Evolutionary conservation across 345 rosid species (phyloP), one percentile per base, ranked within the genome.

Genomic region (Combretum micranthum): DNA sequence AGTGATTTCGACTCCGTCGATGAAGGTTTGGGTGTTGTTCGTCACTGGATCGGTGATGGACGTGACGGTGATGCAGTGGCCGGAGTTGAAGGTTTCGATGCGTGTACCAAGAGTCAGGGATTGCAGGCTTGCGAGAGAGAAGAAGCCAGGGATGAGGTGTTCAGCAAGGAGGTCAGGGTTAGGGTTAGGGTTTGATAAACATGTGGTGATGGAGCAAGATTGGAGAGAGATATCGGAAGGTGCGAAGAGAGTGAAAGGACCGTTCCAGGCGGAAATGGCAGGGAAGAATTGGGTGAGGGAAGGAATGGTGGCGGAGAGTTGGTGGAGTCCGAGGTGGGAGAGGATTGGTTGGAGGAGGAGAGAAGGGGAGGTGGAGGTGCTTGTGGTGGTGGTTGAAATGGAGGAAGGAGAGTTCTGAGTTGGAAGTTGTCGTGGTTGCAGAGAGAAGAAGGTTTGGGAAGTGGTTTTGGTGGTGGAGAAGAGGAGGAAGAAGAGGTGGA

Each of bases 71-170:
- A 84, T 39, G 77, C 90, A 84, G 45, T 74, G 83, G 71, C 86
- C 80, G 16, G 83, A 80, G 23, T 80, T 67, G 37, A 84, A 60
- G n/a, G 90, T 77, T 55, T 84, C 87, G 52, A 84, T 70, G 51
- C 74, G 81, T 39, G 85, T 73, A 13, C 83, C 81, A 42, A 77
- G 76, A 22, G 76, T 44, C 15, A 84, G 78, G 39, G 69, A 65
- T 1, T 65, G 77, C 68, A 84, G 90, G 56, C 77, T 75, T 50
- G 77, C 75, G 52, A 64, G 56, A 44, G 83, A 67, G 72, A 77
- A 77, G 55, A 81, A 81, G 44, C 86, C 83, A 4, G 87, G 85
- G 60, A 84, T 80, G 22, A 77, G 67, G 77, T 81, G 90, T 51
- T 81, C 87, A 13, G 77, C 83, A 67, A 84, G 85, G 59, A 84